Evolutionary conservation across 225 moss, liverwort and hornwort species (phyloP), one percentile per base, ranked within the genome.

Genomic region (Physcomitrium patens): DNA sequence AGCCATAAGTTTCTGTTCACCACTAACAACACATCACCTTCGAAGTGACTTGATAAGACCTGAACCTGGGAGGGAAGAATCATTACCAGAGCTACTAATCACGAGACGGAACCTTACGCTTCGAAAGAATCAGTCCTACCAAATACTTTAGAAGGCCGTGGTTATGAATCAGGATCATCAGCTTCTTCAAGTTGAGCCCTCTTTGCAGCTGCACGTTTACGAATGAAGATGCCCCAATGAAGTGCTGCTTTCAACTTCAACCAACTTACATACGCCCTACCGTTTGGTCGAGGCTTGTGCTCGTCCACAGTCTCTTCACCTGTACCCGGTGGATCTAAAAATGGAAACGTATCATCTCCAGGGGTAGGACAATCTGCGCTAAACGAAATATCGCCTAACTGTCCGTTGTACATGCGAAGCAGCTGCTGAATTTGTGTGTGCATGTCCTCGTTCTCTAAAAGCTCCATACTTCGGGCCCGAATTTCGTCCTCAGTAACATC

Each of bases 231-330:
- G 1, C 86, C 79, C 90, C 87, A 86, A 12, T 77, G 84, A 28
- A 88, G 67, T 19, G 90, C 86, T 24, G 87, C 87, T 63, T 91
- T 87, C n/a, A 87, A 59, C 60, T 90, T 87, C 68, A 86, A 61
- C 87, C 84, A 86, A 6, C 85, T 82, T 27, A 91, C 86, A 81
- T 78, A 74, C 0, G 85, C 83, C 50, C 69, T 67, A 8, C 74
- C 79, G 60, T 85, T 75, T 2, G 60, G 27, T 19, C 87, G 70
- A 18, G 72, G 44, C 28, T 72, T 72, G 71, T 48, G 71, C 60
- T 60, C 60, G 15, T 72, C 77, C 56, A 82, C 70, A 80, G 69
- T 80, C 37, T 81, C 83, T 19, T 87, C 76, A 24, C 75, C 57
- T 62, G 86, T 73, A 24, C 75, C 57, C 57, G 86, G 80, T 56